Evolutionary conservation across 179 eudicot species (phyloP), one percentile per base, ranked within the genome.

Genomic region (Heliamphora pulchella): DNA sequence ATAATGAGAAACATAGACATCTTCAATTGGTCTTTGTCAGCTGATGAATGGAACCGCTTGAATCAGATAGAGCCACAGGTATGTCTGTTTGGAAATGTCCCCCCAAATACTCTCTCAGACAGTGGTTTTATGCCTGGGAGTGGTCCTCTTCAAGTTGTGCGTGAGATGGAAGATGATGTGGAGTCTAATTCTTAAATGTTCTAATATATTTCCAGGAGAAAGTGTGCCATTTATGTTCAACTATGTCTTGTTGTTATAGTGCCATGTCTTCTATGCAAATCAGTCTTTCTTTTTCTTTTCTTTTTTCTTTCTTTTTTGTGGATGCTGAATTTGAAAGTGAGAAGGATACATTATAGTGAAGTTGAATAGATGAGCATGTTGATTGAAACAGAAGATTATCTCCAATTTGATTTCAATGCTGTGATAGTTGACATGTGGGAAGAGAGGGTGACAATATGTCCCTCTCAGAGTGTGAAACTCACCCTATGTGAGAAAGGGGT

Each of bases 51-150:
- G 79, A 75, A 71, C 73, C 80, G 80, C 43, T 75, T 84, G 82
- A 84, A 84, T 75, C 80, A 76, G 82, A 84, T 81, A 78, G 86
- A 84, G 80, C 86, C 86, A 51, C 86, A 84, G 74, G 82, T 81
- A 18, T 81, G 84, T 71, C 74, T 84, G 63, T 84, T 84, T 84
- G 86, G 86, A 43, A 51, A 78, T n/a, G 47, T 58, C 54, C 79
- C 74, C 53, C 48, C 20, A 18, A 76, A 54, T 71, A 81, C 55
- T 70, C 74, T 79, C 73, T 81, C 82, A 1, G 80, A 79, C 22
- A 74, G 72, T 61, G 82, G 80, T 8, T 75, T 70, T 14, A 71
- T 84, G 57, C 62, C 74, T 51, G 86, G 86, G 13, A 59, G 82
- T 75, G 84, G 84, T 64, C 86, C 86, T 9, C 86, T 84, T 71